Evolutionary conservation across 352 stramenopile genomes (phyloP).

Genomic region (Phytopythium delawarense): DNA sequence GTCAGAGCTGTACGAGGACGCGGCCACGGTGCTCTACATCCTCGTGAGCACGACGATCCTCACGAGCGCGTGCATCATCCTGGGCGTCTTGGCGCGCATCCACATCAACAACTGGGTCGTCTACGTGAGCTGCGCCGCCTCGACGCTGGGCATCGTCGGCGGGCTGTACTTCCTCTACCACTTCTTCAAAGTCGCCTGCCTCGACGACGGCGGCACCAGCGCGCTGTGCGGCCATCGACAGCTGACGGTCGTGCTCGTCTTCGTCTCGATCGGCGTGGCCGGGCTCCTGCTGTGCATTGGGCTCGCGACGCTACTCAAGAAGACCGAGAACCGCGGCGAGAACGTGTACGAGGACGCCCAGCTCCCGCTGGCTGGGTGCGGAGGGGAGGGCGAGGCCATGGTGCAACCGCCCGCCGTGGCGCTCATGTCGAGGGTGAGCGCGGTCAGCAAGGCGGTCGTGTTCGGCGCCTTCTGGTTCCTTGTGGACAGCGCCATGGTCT

Average conservation of each 20-base stretch:
- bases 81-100: background rate
- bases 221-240: background rate
- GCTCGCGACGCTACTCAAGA: background rate
- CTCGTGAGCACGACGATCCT: constrained; percentile 1
- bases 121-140: background rate
- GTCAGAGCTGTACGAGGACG: constrained; percentile 1
- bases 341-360: background rate
- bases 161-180: background rate
- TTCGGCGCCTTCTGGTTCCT: constrained; percentile 2
- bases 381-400: background rate
- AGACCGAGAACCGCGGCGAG: background rate
- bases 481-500: background rate
- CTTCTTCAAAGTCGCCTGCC: background rate
- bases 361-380: background rate
- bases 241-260: background rate
- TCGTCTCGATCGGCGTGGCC: background rate
- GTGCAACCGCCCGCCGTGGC: background rate
- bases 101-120: background rate
- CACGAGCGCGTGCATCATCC: constrained; percentile 1
- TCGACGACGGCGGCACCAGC: background rate
- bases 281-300: background rate
- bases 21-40: background rate
- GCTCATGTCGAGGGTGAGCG: constrained; percentile 1
- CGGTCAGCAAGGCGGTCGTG: background rate
- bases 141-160: background rate